These are phyloP conservation scores for Fusarium sp. DNA, from an alignment of 2,329 filamentous ascomycete genomes.

Conservation along the genomic window DNA sequence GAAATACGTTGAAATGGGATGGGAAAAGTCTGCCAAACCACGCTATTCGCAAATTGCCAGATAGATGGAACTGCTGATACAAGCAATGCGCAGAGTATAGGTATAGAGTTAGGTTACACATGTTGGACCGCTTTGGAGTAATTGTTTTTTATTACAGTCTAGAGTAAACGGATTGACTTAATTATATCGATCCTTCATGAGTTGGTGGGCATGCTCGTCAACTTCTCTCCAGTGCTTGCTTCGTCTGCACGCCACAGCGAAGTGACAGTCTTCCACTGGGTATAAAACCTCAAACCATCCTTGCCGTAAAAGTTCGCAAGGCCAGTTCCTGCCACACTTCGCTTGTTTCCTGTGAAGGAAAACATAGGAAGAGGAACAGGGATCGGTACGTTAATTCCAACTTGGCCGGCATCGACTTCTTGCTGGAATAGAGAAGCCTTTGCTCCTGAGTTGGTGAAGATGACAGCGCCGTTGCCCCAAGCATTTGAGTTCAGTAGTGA, in stretches of 20 bases:
- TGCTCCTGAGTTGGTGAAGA: constrained; percentile 80
- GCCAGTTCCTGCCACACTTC: constrained; percentile 86
- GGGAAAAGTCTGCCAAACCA: too few species aligned
- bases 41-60: too few species aligned
- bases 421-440: constrained; percentile 79
- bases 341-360: constrained; percentile 80
- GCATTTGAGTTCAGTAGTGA: constrained; percentile 82
- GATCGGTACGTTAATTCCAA: constrained; percentile 83
- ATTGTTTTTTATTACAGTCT: not conserved
- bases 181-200: not conserved
- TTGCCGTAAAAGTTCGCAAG: constrained; percentile 92
- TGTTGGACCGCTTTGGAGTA: not conserved
- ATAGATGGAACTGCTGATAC: too few species aligned
- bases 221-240: constrained; percentile 25
- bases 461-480: constrained; percentile 83
- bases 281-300: constrained; percentile 88
- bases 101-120: not conserved
- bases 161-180: not conserved
- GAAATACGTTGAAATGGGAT: too few species aligned
- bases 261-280: constrained; percentile 93
- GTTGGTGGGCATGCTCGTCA: constrained; percentile 29
- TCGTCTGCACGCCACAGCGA: constrained; percentile 72
- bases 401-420: constrained; percentile 83
- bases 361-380: constrained; percentile 75
- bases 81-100: too few species aligned